Evolutionary conservation across 768 basidiomycete genomes (phyloP).

Genomic region (Calocybe cyanea): DNA sequence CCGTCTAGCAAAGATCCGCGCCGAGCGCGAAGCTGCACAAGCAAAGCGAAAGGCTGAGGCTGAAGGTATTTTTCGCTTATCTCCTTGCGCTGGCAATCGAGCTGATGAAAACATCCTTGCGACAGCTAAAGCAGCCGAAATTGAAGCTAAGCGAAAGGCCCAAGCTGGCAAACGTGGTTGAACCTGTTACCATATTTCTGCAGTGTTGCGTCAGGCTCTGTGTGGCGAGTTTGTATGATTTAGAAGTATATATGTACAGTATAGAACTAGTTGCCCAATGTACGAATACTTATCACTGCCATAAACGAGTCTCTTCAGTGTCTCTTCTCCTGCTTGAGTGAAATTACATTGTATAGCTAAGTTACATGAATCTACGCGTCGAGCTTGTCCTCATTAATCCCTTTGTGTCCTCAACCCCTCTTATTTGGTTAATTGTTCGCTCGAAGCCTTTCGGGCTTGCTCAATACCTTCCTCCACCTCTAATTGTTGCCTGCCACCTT

Average conservation of each 20-base stretch:
- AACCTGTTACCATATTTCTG: neutral
- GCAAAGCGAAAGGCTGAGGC: conserved; percentile 87
- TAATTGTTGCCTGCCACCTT: neutral
- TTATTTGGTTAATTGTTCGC: too few relatives aligned
- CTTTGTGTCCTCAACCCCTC: too few relatives aligned
- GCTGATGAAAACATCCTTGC: neutral
- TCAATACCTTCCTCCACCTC: neutral
- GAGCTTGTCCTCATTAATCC: too few relatives aligned
- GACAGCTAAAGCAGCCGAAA: conserved; percentile 61
- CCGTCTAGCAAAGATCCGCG: conserved; percentile 79
- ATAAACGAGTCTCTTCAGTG: too few relatives aligned
- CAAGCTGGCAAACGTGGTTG: conserved; percentile 21
- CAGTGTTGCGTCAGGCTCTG: neutral
- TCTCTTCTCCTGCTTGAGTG: too few relatives aligned
- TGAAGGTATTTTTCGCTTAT: conserved; percentile 52
- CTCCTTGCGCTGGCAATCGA: neutral
- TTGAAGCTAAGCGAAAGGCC: conserved; percentile 57
- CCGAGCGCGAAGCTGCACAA: conserved; percentile 83
- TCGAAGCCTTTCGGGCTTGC: neutral
- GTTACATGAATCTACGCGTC: too few relatives aligned
- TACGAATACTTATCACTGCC: too few relatives aligned
- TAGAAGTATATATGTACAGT: conserved; percentile 2
- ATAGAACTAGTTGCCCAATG: neutral
- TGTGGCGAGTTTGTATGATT: neutral
- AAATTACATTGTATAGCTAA: too few relatives aligned